Evolutionary conservation across 805 yeast species (phyloP), one percentile per base, ranked within the genome.

Genomic region (Torulaspora quercuum): DNA sequence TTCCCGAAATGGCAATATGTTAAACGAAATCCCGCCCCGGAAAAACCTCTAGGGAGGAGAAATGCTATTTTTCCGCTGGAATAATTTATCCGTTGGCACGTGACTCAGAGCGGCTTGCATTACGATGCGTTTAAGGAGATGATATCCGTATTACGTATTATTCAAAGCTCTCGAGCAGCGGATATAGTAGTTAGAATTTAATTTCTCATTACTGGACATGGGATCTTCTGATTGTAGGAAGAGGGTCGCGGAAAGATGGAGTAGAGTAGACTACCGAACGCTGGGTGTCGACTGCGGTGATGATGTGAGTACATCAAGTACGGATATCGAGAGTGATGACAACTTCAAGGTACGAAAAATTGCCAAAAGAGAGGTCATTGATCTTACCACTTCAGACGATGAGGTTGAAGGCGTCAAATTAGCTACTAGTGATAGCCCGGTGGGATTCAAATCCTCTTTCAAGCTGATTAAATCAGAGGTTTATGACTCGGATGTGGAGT

Each of bases 381-480:
- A 47, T 22, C 32, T 47, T 9, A 45, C 49, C 3, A 15, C 25
- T 13, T 35, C 35, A 14, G 45, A 35, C 14, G 30, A 24, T n/a
- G 28, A 25, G 13, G 29, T 34, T 19, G 16, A 11, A n/a, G 27
- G 24, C 16, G 27, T 22, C 14, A 19, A 12, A 12, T 6, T 2
- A 9, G 29, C 17, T 14, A 17, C 15, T 16, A 16, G 7, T 10
- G 11, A 8, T 17, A 17, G 18, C 9, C 27, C n/a, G 7, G 25
- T 5, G 13, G 12, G 12, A 6, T 2, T 25, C 15, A n/a, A 15
- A 12, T 34, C 29, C 6, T 37, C 45, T 6, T 57, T 58, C 39
- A 50, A 39, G 32, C 35, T 59, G 5, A 29, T 57, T 9, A 42
- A 38, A 30, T 57, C 62, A 2, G 46, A 39, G 0, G 26, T 47